Evolutionary conservation across 2,329 filamentous ascomycete genomes (phyloP), one percentile per base, ranked within the genome.

Genomic region (Colletotrichum gigasporum): DNA sequence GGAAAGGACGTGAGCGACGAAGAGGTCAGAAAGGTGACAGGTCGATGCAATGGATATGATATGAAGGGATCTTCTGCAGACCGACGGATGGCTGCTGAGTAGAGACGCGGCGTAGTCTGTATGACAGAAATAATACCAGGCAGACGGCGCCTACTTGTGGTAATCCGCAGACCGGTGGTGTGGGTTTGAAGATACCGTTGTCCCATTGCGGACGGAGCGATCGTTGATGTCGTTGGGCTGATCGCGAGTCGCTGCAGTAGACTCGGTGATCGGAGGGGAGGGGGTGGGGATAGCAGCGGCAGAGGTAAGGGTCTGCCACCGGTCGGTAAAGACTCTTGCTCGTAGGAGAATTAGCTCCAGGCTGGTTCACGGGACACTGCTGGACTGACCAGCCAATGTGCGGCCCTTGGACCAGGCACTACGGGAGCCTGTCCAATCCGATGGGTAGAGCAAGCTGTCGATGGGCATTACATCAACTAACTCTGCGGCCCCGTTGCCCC

Each of bases 191-290:
- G 63, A 52, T 42, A 30, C 47, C 52, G 28, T 32, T 61, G 56
- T 37, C 42, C 60, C 44, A 26, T 28, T 41, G 50, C 34, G 26
- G 44, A 51, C 63, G 47, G 35, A 59, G 34, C 63, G 52, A 63
- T 64, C 59, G 34, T 48, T 57, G 22, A 52, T 55, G 20, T 52
- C 50, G 48, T 55, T 55, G 63, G 48, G 18, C 53, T 67, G 65
- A 67, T 67, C 65, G 63, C 42, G 42, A 57, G 48, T 45, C 4
- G 35, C 32, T 39, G 65, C 53, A 22, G 54, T 35, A 62, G 28
- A 57, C 37, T 18, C 39, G 50, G 58, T 64, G 66, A 68, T 66
- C 64, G 66, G 64, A 57, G 37, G 22, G 26, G 11, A 32, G 42
- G 48, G 59, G 54, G 60, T 44, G 52, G 28, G 55, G 30, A 64